Percentiles rank a stretch among this genome's conserved stretches.
Evolutionary conservation across 1,284 basidiomycete genomes (phyloP).

Genomic region (Tremellales sp.): DNA sequence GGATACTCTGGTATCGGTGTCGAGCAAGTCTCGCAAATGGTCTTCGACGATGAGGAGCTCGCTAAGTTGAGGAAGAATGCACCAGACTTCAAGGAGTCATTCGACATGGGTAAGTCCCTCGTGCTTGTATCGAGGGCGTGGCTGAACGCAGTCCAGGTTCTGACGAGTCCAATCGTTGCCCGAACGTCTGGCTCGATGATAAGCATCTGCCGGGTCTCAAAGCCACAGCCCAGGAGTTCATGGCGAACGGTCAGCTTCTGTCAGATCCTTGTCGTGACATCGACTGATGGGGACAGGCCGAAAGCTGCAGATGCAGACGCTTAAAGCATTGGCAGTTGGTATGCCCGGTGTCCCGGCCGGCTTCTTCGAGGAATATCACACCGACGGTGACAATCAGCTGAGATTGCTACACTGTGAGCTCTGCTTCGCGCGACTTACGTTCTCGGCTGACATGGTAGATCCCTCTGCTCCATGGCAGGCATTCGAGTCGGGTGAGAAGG

Average conservation of each 20-base stretch:
- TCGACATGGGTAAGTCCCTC: slow-evolving; percentile 52
- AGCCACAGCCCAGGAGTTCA: slow-evolving; percentile 55
- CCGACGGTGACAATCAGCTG: slow-evolving; percentile 56
- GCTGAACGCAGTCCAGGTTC: slow-evolving; percentile 25
- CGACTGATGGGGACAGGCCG: slow-evolving; percentile 39
- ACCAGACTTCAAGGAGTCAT: slow-evolving; percentile 58
- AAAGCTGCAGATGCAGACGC: slow-evolving; percentile 51
- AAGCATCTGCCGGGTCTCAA: slow-evolving; percentile 57
- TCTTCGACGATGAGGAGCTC: slow-evolving; percentile 42
- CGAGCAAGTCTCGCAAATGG: slow-evolving; percentile 38
- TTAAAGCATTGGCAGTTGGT: slow-evolving; percentile 56
- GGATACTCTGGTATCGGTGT: slow-evolving; percentile 48
- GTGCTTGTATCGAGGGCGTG: slow-evolving; percentile 9
- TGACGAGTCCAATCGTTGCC: slow-evolving; percentile 45
- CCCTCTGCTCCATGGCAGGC: slow-evolving; percentile 27
- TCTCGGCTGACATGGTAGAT: slow-evolving; percentile 10
- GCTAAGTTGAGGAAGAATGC: slow-evolving; percentile 45
- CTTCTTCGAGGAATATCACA: slow-evolving; percentile 33
- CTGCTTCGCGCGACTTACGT: not conserved
- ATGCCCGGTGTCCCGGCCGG: slow-evolving; percentile 44
- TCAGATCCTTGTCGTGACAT: not conserved
- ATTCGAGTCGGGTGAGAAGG: slow-evolving; percentile 50
- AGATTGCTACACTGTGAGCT: slow-evolving; percentile 56
- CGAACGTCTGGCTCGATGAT: slow-evolving; percentile 60
- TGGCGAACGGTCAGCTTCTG: slow-evolving; percentile 14